Evolutionary conservation across 768 basidiomycete genomes (phyloP).

Genomic region (Calocybe gangraenosa): DNA sequence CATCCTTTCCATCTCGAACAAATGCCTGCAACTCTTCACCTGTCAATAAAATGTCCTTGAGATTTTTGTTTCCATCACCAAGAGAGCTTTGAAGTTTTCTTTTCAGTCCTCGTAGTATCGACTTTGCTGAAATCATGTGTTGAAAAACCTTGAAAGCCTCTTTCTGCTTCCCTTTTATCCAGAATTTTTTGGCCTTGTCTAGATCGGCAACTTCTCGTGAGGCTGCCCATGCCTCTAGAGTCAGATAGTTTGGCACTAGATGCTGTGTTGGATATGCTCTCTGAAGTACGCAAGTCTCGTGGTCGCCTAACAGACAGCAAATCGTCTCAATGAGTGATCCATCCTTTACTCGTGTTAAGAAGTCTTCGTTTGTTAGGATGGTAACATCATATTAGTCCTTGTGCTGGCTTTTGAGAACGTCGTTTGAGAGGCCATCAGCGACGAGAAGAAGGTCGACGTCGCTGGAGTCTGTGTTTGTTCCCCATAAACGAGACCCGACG

Average conservation of each 20-base stretch:
- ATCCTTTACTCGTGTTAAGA: slow-evolving; percentile 11
- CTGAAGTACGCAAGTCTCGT: slow-evolving; percentile 12
- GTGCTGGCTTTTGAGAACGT: slow-evolving; percentile 18
- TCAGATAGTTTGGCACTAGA: slow-evolving; percentile 5
- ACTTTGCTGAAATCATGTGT: slow-evolving; percentile 16
- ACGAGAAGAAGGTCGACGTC: slow-evolving; percentile 20
- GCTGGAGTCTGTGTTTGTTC: slow-evolving; percentile 16
- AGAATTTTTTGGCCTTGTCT: slow-evolving; percentile 22
- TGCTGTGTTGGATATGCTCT: slow-evolving; percentile 3
- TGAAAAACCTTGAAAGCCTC: slow-evolving; percentile 20
- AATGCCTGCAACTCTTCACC: slow-evolving; percentile 11
- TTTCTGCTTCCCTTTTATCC: slow-evolving; percentile 17
- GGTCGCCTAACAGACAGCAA: slow-evolving; percentile 16
- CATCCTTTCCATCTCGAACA: slow-evolving; percentile 9
- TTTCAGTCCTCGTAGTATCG: slow-evolving; percentile 12
- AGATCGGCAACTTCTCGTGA: slow-evolving; percentile 12
- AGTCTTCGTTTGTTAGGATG: slow-evolving; percentile 15
- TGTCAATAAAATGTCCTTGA: slow-evolving; percentile 9
- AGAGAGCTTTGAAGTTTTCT: slow-evolving; percentile 2
- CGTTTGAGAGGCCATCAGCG: slow-evolving; percentile 2
- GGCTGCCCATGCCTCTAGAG: slow-evolving; percentile 12
- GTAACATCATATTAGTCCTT: slow-evolving; percentile 21
- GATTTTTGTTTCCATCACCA: background rate
- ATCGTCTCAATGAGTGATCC: slow-evolving; percentile 21
- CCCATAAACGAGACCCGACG: slow-evolving; percentile 20